Conservation (phyloP, 768 basidiomycete species). For the Mycena latifolia region DNA sequence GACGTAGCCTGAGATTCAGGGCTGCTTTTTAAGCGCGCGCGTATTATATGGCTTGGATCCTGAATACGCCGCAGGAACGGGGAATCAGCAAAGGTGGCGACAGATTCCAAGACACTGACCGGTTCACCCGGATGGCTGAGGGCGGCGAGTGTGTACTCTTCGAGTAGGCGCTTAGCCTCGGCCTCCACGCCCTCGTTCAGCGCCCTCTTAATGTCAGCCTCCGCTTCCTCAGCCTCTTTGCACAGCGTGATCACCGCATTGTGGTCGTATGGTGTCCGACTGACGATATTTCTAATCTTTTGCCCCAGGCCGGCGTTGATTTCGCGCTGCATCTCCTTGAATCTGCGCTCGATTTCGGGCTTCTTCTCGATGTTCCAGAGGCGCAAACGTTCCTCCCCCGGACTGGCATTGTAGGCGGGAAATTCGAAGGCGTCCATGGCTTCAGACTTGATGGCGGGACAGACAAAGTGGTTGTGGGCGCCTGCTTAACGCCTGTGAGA, state of each 20-base stretch:
- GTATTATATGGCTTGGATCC: conserved; percentile 25
- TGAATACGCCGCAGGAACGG: background rate
- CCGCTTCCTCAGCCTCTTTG: conserved; percentile 8
- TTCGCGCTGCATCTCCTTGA: conserved; percentile 25
- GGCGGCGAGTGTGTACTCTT: background rate
- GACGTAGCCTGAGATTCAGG: background rate
- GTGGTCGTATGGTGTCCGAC: background rate
- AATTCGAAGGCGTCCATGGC: conserved; percentile 10
- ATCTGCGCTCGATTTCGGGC: conserved; percentile 18
- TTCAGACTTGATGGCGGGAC: background rate
- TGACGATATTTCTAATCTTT: background rate
- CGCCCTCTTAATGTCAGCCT: background rate
- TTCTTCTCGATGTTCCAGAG: conserved; percentile 29
- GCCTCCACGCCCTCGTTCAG: conserved; percentile 24
- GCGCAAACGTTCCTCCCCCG: conserved; percentile 22
- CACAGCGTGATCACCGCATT: conserved; percentile 1
- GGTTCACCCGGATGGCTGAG: conserved; percentile 22
- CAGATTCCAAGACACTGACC: conserved; percentile 11
- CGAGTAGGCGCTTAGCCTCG: conserved; percentile 1
- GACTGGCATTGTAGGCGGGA: conserved; percentile 4
- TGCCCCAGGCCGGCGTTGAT: conserved; percentile 19
- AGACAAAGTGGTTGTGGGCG: background rate
- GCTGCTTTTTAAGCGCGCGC: conserved; percentile 8
- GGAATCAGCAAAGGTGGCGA: background rate
- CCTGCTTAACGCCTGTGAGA: conserved; percentile 2